Evolutionary conservation across 2,329 filamentous ascomycete species (phyloP).

Genomic region (Pseudogymnoascus sp.): DNA sequence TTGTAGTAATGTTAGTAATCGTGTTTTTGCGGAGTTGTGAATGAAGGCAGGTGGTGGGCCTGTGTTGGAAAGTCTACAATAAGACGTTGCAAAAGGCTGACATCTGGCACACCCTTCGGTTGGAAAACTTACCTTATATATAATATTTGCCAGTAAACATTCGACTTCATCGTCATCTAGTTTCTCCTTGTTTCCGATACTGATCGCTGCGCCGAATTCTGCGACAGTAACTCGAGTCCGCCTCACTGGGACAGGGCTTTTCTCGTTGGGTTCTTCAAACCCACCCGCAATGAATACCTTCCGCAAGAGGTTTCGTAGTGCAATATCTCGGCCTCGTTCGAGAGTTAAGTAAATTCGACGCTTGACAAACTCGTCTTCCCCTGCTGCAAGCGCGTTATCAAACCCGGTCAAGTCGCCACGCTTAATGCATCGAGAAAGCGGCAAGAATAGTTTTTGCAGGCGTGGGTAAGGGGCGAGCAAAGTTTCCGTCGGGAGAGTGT

Average conservation of each 20-base stretch:
- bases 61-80: not conserved
- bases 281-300: constrained; percentile 85
- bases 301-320: constrained; percentile 80
- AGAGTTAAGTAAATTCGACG: constrained; percentile 90
- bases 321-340: constrained; percentile 84
- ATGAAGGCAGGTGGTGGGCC: not conserved
- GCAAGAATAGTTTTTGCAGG: constrained; percentile 69
- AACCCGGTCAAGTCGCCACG: constrained; percentile 76
- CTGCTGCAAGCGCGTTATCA: constrained; percentile 68
- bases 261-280: constrained; percentile 68
- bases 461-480: constrained; percentile 69
- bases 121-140: constrained; percentile 72
- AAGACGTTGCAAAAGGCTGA: not conserved
- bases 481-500: constrained; percentile 65
- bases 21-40: not conserved
- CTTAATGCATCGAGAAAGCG: constrained; percentile 71
- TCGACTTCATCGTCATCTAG: constrained; percentile 91
- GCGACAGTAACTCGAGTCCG: constrained; percentile 71
- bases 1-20: constrained; percentile 23
- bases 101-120: not conserved
- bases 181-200: constrained; percentile 56
- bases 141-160: constrained; percentile 89
- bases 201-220: constrained; percentile 79
- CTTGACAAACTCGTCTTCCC: constrained; percentile 89
- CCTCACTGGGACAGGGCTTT: constrained; percentile 51